Evolutionary conservation across 1,284 basidiomycete genomes (phyloP), one percentile per base, ranked within the genome.

Genomic region (Fomitopsis pinicola): DNA sequence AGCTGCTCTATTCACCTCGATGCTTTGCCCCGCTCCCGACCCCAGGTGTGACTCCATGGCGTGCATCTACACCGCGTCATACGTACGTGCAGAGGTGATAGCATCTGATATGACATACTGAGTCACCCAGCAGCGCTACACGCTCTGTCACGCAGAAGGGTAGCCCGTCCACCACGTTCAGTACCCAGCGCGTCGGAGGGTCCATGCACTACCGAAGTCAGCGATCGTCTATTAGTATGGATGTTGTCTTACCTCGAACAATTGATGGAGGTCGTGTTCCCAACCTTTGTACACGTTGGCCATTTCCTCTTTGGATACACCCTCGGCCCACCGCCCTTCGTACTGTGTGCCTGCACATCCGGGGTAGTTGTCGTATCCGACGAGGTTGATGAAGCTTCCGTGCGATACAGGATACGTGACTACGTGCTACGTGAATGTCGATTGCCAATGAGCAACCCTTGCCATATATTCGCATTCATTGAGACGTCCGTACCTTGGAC

Each of bases 11-110:
- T 26, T n/a, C 19, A 53, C 50, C 68, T 78, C 77, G 40, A 78
- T 76, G 3, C 76, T 76, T 58, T 77, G 76, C 1, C 76, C 76
- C 4, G 76, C 78, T 9, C 76, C 78, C 9, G 77, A 74, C 4
- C 77, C 77, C 50, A 75, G 71, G 66, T 77, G 75, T 0, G 77
- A 76, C 35, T 69, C 71, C 76, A 77, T 77, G 2, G 77, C 76
- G 63, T 78, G 77, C 28, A 73, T 76, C 75, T 77, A 44, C 5
- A 19, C 3, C 17, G 40, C 53, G 17, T 19, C 15, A 26, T 6
- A 9, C 5, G 0, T 28, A 26, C 10, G 19, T 9, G 4, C 33
- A 35, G 14, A 33, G 33, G n/a, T 5, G n/a, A 1, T 4, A 14
- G 38, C 2, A 30, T 26, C 2, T 0, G 45, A 22, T n/a, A 1